Base-by-base conservation (phyloP, 1,139 yeast genomes). In the Suhomyces yuchorum region DNA sequence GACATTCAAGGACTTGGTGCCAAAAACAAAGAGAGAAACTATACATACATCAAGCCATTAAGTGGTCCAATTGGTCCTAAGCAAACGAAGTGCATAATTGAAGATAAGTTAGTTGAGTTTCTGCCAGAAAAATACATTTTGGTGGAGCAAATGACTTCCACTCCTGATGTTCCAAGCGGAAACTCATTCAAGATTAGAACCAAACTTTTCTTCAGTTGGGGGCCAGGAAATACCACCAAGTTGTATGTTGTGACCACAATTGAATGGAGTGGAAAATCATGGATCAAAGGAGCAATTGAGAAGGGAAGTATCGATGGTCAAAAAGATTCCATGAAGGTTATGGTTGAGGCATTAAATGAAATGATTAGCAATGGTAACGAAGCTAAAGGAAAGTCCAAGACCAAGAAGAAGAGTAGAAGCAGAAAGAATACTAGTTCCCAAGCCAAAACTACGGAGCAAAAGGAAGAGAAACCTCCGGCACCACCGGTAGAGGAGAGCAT, bases 91-190 rank as follows among this genome's bases (percentile, higher is more conserved):
- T 95, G 99, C 70, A 62, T 78, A 14, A 82, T 90, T 47, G 83
- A 84, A 1, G 99, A 95, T 58, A 76, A 79, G 8, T 68, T 89
- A 42, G 84, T 85, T 50, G 76, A 78, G 41, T 81, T 76, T 67
- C 89, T 89, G 61, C 67, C 84, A 41, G 80, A 84, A 12, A 70
- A 76, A 28, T 73, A 68, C 50, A 77, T 86, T 37, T 70, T 80
- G 33, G 85, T 89, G 2, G 78, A 81, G 35, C 92, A 87, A 57
- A 64, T 78, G 0, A 87, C 96, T 0, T 76, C 76, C 20, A 87
- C 97, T 0, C 99, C 98, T 0, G 98, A 93, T 68, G 98, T 95
- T 11, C 99, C 99, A 1, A 86, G 91, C 49, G 99, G 99, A 4
- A 81, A 79, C 56, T 77, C 89, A 1, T 95, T 95, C 66, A 77